A percentile compares a stretch with the other conserved stretches of the same genome.
phyloP scores from a whole-genome alignment of 192 early-diverging fungal genomes.

The Entomortierella parvispora region DNA sequence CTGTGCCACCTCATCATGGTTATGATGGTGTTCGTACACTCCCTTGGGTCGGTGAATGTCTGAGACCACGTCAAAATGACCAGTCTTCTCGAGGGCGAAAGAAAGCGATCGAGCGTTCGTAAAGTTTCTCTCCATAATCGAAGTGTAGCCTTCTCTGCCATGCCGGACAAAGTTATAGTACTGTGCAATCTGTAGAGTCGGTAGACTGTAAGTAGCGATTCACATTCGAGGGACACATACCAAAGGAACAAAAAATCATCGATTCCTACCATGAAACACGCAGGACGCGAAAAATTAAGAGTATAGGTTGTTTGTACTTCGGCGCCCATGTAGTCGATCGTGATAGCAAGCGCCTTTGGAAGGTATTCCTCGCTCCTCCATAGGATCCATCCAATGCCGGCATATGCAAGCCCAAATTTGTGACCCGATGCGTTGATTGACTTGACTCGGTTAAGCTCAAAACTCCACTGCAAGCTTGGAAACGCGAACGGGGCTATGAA shows the following conservation, averaged over 20 bases:
- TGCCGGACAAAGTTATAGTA: slow-evolving; percentile 84
- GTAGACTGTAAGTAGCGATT: not conserved
- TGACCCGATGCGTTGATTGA: slow-evolving; percentile 88
- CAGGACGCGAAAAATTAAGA: slow-evolving; percentile 80
- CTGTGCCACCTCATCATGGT: slow-evolving; percentile 3
- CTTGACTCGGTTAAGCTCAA: slow-evolving; percentile 69
- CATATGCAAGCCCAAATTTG: slow-evolving; percentile 88
- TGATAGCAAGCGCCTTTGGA: slow-evolving; percentile 80
- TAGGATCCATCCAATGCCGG: slow-evolving; percentile 86
- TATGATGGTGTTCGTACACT: slow-evolving; percentile 49
- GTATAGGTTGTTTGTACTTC: slow-evolving; percentile 77
- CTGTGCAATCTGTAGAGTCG: slow-evolving; percentile 63
- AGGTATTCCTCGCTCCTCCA: slow-evolving; percentile 76
- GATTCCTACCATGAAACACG: slow-evolving; percentile 68
- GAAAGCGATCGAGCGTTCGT: slow-evolving; percentile 68
- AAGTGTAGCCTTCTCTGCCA: slow-evolving; percentile 69
- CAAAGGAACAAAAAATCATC: not conserved
- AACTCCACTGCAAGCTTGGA: slow-evolving; percentile 78
- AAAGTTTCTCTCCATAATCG: slow-evolving; percentile 67
- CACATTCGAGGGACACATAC: not conserved
- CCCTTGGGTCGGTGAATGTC: slow-evolving; percentile 70
- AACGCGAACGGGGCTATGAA: slow-evolving; percentile 88
- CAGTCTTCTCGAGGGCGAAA: slow-evolving; percentile 61
- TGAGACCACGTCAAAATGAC: slow-evolving; percentile 68
- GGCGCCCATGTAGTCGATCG: slow-evolving; percentile 78